A percentile compares a stretch with the other conserved stretches of the same genome.
phyloP scores from a whole-genome alignment of 768 basidiomycete species.

The Exsudoporus frostii region DNA sequence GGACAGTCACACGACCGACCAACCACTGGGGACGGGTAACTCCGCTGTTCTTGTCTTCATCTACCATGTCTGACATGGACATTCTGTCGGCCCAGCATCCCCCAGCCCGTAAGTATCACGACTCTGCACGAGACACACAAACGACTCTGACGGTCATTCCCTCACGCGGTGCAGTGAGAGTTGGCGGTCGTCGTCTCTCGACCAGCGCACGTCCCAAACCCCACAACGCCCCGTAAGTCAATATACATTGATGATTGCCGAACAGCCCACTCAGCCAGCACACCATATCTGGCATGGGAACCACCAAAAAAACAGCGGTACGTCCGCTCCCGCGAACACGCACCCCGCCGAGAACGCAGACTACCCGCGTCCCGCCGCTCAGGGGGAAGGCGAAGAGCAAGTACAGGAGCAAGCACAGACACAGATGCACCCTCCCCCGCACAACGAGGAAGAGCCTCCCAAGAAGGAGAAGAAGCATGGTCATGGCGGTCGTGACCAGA shows the following conservation, averaged over 20 bases:
- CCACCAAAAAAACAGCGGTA: neutral
- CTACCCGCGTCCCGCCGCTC: conserved; percentile 54
- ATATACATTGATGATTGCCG: no score
- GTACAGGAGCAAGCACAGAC: neutral
- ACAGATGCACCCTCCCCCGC: conserved; percentile 30
- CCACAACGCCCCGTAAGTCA: conserved; percentile 31
- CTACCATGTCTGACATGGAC: conserved; percentile 32
- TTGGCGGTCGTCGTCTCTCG: conserved; percentile 53
- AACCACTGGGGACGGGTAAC: neutral
- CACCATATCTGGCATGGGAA: no score
- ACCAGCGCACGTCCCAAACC: conserved; percentile 39
- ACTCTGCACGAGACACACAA: neutral
- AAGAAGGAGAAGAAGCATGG: conserved; percentile 49
- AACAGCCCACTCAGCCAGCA: neutral
- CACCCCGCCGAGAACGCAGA: conserved; percentile 31
- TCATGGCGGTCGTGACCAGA: conserved; percentile 39
- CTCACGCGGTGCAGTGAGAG: conserved; percentile 31
- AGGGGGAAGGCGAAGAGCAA: conserved; percentile 34
- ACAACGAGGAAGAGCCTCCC: conserved; percentile 44
- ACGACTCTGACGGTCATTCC: neutral
- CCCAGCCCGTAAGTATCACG: conserved; percentile 44
- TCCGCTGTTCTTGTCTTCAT: conserved; percentile 6
- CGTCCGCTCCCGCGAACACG: conserved; percentile 6
- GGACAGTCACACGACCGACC: conserved; percentile 3
- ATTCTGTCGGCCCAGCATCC: conserved; percentile 36